Evolutionary conservation across 495 filamentous ascomycete genomes (phyloP), one percentile per base, ranked within the genome.

Genomic region (Tuber calosporum): DNA sequence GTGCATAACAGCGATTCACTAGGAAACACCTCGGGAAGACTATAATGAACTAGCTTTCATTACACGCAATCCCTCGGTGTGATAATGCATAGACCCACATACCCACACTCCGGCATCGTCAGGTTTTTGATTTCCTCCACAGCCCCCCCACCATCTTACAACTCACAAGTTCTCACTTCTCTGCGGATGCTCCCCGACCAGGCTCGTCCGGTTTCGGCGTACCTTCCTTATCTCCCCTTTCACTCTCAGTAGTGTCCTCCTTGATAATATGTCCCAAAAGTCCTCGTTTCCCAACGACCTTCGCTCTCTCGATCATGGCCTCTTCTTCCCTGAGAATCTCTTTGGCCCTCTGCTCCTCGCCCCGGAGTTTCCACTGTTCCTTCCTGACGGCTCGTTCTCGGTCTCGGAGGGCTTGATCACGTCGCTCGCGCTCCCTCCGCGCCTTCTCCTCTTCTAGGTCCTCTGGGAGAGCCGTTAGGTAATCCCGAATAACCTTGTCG

Each of bases 401-500:
- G 66, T 75, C 74, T 66, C 77, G 68, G 69, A 79, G 79, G 74
- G 81, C 82, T 38, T 70, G 74, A n/a, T 76, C 76, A 53, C 75
- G 73, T 30, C 79, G 66, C 34, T 70, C 76, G 6, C 45, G 68
- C 37, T 74, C 79, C 42, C 86, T 86, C 74, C 89, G 89, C 75
- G 87, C 90, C 68, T 85, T 85, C 9, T 84, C 83, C 43, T 89
- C 88, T 69, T 89, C 87, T 0, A 92, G 92, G 7, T 91, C 86
- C 4, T 89, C 84, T 26, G 87, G 87, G 2, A 98, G 82, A 2
- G 88, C 91, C 58, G 90, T 86, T 38, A 98, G 90, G 80, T 92
- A 92, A 4, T 87, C 86, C 80, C 91, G 88, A 30, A 97, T 86
- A 13, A 99, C 84, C 17, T 88, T 85, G 79, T 96, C 89, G 13